phyloP scores from a whole-genome alignment of 345 rosid genomes.

The Garcia nutans region DNA sequence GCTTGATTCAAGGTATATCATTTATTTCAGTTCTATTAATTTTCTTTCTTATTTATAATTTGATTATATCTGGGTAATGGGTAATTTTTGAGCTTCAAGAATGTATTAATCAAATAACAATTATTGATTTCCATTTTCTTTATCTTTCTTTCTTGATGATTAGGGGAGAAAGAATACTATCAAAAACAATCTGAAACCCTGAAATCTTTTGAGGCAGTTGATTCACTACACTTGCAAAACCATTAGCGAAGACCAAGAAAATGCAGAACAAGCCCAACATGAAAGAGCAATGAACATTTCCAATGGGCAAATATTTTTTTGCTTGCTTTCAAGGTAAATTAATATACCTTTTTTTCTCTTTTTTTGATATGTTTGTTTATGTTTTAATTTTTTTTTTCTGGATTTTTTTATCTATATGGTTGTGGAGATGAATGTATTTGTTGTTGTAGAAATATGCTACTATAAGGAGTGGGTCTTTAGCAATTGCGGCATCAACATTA shows the following conservation, averaged over 20 bases:
- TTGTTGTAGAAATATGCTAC: slow-evolving; percentile 73
- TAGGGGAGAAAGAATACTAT: slow-evolving; percentile 44
- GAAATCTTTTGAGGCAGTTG: slow-evolving; percentile 57
- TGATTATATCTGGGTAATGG: too few relatives aligned
- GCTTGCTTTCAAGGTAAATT: slow-evolving; percentile 62
- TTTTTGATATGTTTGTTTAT: too few relatives aligned
- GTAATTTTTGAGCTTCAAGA: too few relatives aligned
- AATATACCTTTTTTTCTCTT: background rate
- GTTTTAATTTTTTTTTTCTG: too few relatives aligned
- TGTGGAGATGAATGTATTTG: background rate
- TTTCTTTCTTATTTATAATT: background rate
- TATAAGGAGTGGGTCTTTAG: slow-evolving; percentile 79
- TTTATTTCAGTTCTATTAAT: background rate
- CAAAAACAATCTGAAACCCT: slow-evolving; percentile 36
- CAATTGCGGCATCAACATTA: slow-evolving; percentile 89
- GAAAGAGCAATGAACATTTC: slow-evolving; percentile 83
- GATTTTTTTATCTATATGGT: too few relatives aligned
- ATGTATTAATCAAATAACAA: too few relatives aligned
- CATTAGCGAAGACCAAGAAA: slow-evolving; percentile 28
- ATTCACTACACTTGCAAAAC: slow-evolving; percentile 36
- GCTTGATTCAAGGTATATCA: slow-evolving; percentile 28
- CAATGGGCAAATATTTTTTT: slow-evolving; percentile 69
- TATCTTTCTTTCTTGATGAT: too few relatives aligned
- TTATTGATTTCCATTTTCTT: too few relatives aligned
- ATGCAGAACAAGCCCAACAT: slow-evolving; percentile 44